Evolutionary conservation across 352 stramenopile genomes (phyloP), one percentile per base, ranked within the genome.

Genomic region (Globisporangium camurandrum): DNA sequence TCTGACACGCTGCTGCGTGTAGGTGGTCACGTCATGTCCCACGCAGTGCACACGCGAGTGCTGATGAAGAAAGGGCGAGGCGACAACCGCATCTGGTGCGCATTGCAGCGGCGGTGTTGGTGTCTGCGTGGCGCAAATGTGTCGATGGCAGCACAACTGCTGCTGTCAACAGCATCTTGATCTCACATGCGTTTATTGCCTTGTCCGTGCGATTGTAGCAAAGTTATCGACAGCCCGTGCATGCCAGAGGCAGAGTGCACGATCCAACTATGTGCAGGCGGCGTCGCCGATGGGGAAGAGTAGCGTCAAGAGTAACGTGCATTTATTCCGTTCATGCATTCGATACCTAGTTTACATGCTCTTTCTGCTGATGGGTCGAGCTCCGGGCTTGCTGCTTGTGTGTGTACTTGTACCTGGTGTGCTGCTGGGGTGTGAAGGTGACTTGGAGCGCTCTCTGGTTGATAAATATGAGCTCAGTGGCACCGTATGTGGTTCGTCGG

Each of bases 31-130:
- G 76, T 99, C 49, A 97, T 99, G 55, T 97, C 97, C 2, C 97
- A 99, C 66, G 96, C 96, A 22, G 96, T 93, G 11, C 98, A 97
- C 46, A 99, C 96, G 12, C 84, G 97, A 19, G 62, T 99, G n/a
- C 64, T 85, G 63, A 87, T 89, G 66, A 92, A 93, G 49, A 98
- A 98, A 60, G 92, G 88, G 7, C 86, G 86, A 20, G 90, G 81
- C 24, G 86, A 97, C 46, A 85, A 95, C 46, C 82, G 88, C 11
- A 88, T 96, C 40, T 93, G 78, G 69, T 93, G 69, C 20, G 53
- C 33, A 2, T 20, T 1, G 57, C 27, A 28, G 43, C 11, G n/a
- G n/a, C n/a, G n/a, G n/a, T n/a, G n/a, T n/a, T n/a, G n/a, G n/a
- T n/a, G n/a, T n/a, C n/a, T n/a, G n/a, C n/a, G n/a, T n/a, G n/a